Evolutionary conservation across 2,329 filamentous ascomycete species (phyloP), one percentile per base, ranked within the genome.

Genomic region (Tolypocladium ophioglossoides): DNA sequence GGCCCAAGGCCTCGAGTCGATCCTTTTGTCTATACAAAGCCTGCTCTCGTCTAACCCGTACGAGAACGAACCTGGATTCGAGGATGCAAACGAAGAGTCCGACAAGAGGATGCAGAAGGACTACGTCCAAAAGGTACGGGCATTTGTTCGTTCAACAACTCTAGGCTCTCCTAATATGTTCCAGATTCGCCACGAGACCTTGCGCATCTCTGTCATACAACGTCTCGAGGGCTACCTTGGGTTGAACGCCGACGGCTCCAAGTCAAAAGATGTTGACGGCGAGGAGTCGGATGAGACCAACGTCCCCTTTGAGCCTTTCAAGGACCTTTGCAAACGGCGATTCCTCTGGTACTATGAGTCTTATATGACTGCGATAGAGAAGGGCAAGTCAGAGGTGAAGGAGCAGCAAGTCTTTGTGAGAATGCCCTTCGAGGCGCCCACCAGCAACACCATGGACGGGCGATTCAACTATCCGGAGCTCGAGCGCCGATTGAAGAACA

Each of bases 291-390:
- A 82, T 16, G 83, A 86, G 41, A 66, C 70, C 0, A 70, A 64
- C 9, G 65, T 81, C 1, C 78, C 82, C 0, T 95, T 90, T 68
- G 87, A 95, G 60, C 89, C 91, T 0, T 97, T 97, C 73, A 86
- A 84, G 60, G 92, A 97, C 64, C 76, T 96, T 6, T 89, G 87
- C 77, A 97, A 97, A 71, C 84, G 87, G 39, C 84, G 91, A 1
- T 96, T 97, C 66, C 74, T 97, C 16, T 97, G 94, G 94, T 97
- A 97, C 71, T 95, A 89, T 68, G 87, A 95, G 60, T 87, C 87
- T 3, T 97, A 97, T 65, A 74, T 94, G 24, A 74, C 79, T 4
- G 79, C 86, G 1, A 84, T 95, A 52, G 77, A 83, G 39, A 78
- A 83, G 56, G 87, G 85, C 32, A 79, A 77, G 61, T 68, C 74